Conservation (phyloP, 2,329 filamentous ascomycete species). For the Huntiella savannae region DNA sequence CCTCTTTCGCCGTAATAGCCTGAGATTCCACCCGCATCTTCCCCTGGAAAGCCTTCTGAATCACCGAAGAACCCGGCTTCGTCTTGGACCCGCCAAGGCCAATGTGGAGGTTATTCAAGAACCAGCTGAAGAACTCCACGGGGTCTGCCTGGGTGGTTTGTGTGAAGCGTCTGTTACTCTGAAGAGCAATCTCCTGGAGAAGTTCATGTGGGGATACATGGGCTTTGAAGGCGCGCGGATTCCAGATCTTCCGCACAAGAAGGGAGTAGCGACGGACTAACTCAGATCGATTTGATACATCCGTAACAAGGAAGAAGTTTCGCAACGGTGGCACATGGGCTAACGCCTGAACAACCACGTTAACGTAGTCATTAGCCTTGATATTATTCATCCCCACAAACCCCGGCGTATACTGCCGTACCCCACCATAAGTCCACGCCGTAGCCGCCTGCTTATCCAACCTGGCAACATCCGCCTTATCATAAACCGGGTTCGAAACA, state of each 20-base stretch:
- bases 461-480: conserved; percentile 57
- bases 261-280: conserved; percentile 76
- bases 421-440: conserved; percentile 57
- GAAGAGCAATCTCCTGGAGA: conserved; percentile 79
- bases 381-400: conserved; percentile 99
- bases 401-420: conserved; percentile 69
- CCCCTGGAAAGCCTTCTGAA: conserved; percentile 89
- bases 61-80: conserved; percentile 64
- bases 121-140: conserved; percentile 93
- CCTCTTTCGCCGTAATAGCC: conserved; percentile 76
- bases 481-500: conserved; percentile 79
- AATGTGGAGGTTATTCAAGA: conserved; percentile 86
- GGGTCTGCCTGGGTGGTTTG: conserved; percentile 84
- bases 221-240: conserved; percentile 83
- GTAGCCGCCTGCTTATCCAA: conserved; percentile 47
- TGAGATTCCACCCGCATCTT: conserved; percentile 83
- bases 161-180: conserved; percentile 81
- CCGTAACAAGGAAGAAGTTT: conserved; percentile 79
- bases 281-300: conserved; percentile 53
- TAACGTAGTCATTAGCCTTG: conserved; percentile 97
- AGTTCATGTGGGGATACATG: conserved; percentile 96
- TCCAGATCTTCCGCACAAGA: conserved; percentile 93
- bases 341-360: conserved; percentile 80
- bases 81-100: conserved; percentile 78
- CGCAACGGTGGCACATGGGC: conserved; percentile 77